phyloP scores from a whole-genome alignment of 2,329 filamentous ascomycete species.

The Fusarium penzigii region DNA sequence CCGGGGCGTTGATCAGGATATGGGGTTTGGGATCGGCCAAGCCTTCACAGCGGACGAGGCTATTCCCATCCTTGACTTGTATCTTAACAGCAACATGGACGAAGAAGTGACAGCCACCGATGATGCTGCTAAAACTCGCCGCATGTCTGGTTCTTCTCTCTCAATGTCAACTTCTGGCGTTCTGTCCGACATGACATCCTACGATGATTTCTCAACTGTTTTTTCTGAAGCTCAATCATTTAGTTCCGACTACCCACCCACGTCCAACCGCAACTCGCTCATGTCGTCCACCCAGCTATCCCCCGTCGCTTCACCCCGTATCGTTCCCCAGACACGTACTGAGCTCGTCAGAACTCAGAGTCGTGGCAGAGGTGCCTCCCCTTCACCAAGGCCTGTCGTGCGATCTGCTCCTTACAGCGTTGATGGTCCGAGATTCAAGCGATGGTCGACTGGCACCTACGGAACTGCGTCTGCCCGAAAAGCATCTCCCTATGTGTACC shows the following conservation, averaged over 20 bases:
- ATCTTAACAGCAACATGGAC: conserved; percentile 48
- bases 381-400: conserved; percentile 67
- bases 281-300: conserved; percentile 72
- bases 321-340: conserved; percentile 61
- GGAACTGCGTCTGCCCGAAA: conserved; percentile 57
- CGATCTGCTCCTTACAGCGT: conserved; percentile 71
- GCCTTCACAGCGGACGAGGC: conserved; percentile 64
- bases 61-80: conserved; percentile 63
- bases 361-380: conserved; percentile 66
- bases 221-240: conserved; percentile 69
- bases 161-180: conserved; percentile 68
- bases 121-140: conserved; percentile 55
- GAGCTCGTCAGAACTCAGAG: conserved; percentile 65
- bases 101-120: conserved; percentile 53
- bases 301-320: conserved; percentile 69
- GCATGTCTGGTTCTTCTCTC: conserved; percentile 73
- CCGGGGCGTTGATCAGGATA: conserved; percentile 56
- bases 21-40: conserved; percentile 61
- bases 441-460: conserved; percentile 78
- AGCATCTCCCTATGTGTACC: conserved; percentile 63
- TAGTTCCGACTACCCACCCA: conserved; percentile 65
- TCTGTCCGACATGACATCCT: conserved; percentile 68
- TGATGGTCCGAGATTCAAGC: conserved; percentile 66
- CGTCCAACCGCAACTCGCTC: conserved; percentile 68
- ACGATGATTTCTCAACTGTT: conserved; percentile 69